phyloP scores from a whole-genome alignment of 148 eudicot species.

The Oxyria digyna region DNA sequence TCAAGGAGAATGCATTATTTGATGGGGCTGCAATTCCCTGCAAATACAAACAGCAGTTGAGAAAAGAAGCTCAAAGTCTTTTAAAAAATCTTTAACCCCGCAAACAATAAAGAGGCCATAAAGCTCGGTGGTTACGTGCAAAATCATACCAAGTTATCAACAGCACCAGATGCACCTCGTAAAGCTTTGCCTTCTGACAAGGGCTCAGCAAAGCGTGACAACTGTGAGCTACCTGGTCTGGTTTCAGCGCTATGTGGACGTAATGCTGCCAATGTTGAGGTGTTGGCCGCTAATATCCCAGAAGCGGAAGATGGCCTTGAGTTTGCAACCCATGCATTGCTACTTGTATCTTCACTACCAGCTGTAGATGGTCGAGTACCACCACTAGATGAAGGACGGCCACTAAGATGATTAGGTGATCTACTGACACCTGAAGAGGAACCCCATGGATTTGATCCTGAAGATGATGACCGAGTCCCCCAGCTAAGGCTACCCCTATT shows the following conservation, averaged over 20 bases:
- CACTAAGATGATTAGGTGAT: constrained; percentile 63
- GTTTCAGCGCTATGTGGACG: constrained; percentile 94
- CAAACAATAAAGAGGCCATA: neutral
- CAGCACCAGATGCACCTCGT: constrained; percentile 39
- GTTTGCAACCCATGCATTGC: constrained; percentile 62
- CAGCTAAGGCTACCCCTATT: constrained; percentile 81
- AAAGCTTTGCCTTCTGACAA: constrained; percentile 41
- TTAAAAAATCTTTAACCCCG: neutral
- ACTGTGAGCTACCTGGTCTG: constrained; percentile 88
- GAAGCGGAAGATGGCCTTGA: constrained; percentile 97
- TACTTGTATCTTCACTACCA: constrained; percentile 69
- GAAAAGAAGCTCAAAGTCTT: neutral
- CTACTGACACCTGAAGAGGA: constrained; percentile 56
- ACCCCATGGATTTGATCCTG: constrained; percentile 70
- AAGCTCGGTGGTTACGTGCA: neutral
- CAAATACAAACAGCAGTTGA: constrained; percentile 8
- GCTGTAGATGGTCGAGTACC: constrained; percentile 90
- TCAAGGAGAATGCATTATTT: constrained; percentile 60
- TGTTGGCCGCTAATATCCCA: constrained; percentile 55
- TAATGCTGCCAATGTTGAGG: constrained; percentile 37
- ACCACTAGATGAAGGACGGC: constrained; percentile 91
- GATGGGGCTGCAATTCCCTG: constrained; percentile 40
- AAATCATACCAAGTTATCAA: constrained; percentile 57
- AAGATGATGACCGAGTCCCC: constrained; percentile 85
- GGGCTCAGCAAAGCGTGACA: constrained; percentile 87